A percentile compares a stretch with the other conserved stretches of the same genome.
Conservation (phyloP, 73 alveolate genomes). For the Symbiodinium natans region DNA sequence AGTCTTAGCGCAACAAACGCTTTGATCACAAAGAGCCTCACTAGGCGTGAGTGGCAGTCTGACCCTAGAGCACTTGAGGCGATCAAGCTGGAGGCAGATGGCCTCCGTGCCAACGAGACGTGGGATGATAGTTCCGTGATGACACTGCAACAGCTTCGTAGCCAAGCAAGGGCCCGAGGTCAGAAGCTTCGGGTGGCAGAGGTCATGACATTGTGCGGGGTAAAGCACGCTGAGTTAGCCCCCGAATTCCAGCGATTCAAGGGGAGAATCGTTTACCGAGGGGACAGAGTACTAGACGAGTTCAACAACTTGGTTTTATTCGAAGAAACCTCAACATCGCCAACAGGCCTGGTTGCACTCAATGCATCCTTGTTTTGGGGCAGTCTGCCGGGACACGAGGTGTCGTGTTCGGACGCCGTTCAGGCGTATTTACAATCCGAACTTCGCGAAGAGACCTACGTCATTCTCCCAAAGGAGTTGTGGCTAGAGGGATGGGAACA, state of each 20-base stretch:
- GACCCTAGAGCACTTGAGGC: neutral
- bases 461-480: neutral
- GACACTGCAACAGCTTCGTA: neutral
- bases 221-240: neutral
- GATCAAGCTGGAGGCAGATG: slow-evolving; percentile 17
- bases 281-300: slow-evolving; percentile 16
- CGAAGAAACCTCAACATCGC: neutral
- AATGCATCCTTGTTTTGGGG: neutral
- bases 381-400: neutral
- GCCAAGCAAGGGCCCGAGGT: neutral
- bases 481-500: neutral
- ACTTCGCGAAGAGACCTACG: neutral
- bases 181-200: neutral
- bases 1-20: neutral
- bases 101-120: neutral
- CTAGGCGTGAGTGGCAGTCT: neutral
- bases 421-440: slow-evolving; percentile 20
- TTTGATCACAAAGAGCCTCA: neutral
- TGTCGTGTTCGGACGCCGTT: neutral
- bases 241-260: neutral
- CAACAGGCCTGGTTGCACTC: neutral
- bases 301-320: neutral
- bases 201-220: neutral
- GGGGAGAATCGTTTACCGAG: slow-evolving; percentile 25
- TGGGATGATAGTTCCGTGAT: slow-evolving; percentile 10